A percentile compares a stretch with the other conserved stretches of the same genome.
These are phyloP conservation scores for Nakaseomyces nivariensis DNA, from an alignment of 1,139 yeast genomes.

Conservation along the genomic window DNA sequence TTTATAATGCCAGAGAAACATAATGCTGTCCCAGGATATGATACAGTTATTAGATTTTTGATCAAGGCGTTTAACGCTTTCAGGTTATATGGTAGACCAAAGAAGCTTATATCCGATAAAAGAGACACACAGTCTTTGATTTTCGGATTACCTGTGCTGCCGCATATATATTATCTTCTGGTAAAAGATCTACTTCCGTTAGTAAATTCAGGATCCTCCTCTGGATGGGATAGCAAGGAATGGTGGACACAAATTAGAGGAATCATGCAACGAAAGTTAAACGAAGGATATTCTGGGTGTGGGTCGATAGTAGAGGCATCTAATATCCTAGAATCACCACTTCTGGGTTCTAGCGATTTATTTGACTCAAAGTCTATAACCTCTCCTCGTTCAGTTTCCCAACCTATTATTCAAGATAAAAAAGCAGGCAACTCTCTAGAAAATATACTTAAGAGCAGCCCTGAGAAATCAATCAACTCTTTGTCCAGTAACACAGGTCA, in stretches of 20 bases:
- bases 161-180: slow-evolving; percentile 73
- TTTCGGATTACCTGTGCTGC: slow-evolving; percentile 87
- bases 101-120: slow-evolving; percentile 79
- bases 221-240: slow-evolving; percentile 53
- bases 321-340: slow-evolving; percentile 46
- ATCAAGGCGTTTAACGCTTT: slow-evolving; percentile 82
- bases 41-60: slow-evolving; percentile 79
- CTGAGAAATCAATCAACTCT: background rate
- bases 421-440: background rate
- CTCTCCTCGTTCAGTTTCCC: slow-evolving; percentile 1
- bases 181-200: slow-evolving; percentile 44
- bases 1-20: slow-evolving; percentile 94
- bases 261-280: slow-evolving; percentile 52
- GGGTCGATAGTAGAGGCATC: slow-evolving; percentile 57
- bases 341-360: slow-evolving; percentile 31
- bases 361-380: slow-evolving; percentile 17
- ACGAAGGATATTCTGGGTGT: slow-evolving; percentile 74
- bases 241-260: slow-evolving; percentile 64
- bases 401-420: background rate
- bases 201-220: slow-evolving; percentile 32
- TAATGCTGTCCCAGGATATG: slow-evolving; percentile 88
- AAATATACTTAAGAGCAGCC: background rate
- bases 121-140: slow-evolving; percentile 66
- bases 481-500: background rate
- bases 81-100: slow-evolving; percentile 85